A percentile compares a stretch with the other conserved stretches of the same genome.
Conservation (phyloP, 2,329 filamentous ascomycete species). For the Rhynchosporium agropyri region DNA sequence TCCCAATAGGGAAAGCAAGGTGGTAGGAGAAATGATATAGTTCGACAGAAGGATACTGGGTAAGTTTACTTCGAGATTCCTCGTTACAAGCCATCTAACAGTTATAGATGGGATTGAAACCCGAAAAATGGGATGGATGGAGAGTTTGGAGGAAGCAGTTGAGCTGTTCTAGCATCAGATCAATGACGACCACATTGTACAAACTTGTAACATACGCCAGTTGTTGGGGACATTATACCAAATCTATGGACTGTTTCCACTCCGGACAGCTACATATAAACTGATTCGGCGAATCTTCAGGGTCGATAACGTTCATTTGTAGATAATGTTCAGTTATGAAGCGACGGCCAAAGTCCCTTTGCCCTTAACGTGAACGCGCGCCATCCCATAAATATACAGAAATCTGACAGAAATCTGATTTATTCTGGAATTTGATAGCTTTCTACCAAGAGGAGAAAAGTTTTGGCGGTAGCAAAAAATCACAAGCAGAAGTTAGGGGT, state of each 20-base stretch:
- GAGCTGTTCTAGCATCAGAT: neutral
- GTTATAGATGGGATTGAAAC: constrained; percentile 41
- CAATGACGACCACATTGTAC: constrained; percentile 14
- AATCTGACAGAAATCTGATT: too few relatives aligned
- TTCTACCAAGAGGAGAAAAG: too few relatives aligned
- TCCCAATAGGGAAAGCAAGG: constrained; percentile 66
- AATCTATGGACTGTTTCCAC: neutral
- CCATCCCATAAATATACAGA: too few relatives aligned
- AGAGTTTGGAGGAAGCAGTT: neutral
- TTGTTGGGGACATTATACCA: neutral
- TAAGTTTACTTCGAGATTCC: constrained; percentile 47
- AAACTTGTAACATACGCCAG: constrained; percentile 9
- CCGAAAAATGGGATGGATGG: neutral
- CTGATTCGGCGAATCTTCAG: neutral
- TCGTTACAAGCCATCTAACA: neutral
- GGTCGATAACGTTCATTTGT: too few relatives aligned
- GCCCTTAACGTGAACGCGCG: too few relatives aligned
- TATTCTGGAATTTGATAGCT: too few relatives aligned
- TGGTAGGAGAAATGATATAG: constrained; percentile 65
- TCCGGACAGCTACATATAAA: neutral
- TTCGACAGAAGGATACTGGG: constrained; percentile 80
- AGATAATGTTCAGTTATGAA: too few relatives aligned
- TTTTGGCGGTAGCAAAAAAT: too few relatives aligned
- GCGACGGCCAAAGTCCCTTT: too few relatives aligned
- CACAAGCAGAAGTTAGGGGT: too few relatives aligned